Base-by-base conservation (phyloP, 176 grass and related monocot genomes). In the Eremochloa ophiuroides region DNA sequence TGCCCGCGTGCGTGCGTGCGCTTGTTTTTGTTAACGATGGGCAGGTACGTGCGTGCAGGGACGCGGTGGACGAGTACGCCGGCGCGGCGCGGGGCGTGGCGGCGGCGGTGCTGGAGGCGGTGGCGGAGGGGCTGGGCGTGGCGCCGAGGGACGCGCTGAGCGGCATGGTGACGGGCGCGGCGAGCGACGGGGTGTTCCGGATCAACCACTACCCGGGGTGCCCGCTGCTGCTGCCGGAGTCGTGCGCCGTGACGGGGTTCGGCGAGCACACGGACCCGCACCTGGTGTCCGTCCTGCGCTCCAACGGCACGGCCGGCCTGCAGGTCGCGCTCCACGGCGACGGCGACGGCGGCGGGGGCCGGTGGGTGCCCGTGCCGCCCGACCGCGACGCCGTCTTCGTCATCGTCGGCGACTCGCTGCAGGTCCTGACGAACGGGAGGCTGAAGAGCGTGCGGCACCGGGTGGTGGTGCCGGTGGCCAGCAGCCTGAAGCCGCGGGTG, bases 191-290 rank as follows among this genome's bases (percentile, higher is more conserved):
- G 76, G 60, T 97, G 60, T 85, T 97, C 81, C 72, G 92, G 77
- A 23, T 94, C n/a, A 97, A 97, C 83, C 89, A 97, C 77, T 97
- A 97, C 83, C 94, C 94, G 40, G 83, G 92, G 4, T 92, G 87
- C 88, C 94, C 91, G 51, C 43, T 79, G 22, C 84, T 90, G 33
- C 62, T 83, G 39, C 83, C 83, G 18, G 86, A 86, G 22, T 80
- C 77, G 46, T 69, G 39, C 83, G 76, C 85, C 73, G 63, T 88
- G 4, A 94, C 87, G 4, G 94, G 94, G 7, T 97, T 97, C 66
- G 92, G 92, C 50, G 94, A 94, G 89, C 94, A 97, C 87, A 97
- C 92, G 14, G 94, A 97, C 44, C 94, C 94, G 13, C 94, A 97
- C 84, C 82, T 97, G 28, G 74, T 97, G 11, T 97, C 94, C 23